Percentiles rank a stretch among this genome's conserved stretches.
These are phyloP conservation scores for Epichloe typhina DNA, from an alignment of 2,329 filamentous ascomycete genomes.

Conservation along the genomic window DNA sequence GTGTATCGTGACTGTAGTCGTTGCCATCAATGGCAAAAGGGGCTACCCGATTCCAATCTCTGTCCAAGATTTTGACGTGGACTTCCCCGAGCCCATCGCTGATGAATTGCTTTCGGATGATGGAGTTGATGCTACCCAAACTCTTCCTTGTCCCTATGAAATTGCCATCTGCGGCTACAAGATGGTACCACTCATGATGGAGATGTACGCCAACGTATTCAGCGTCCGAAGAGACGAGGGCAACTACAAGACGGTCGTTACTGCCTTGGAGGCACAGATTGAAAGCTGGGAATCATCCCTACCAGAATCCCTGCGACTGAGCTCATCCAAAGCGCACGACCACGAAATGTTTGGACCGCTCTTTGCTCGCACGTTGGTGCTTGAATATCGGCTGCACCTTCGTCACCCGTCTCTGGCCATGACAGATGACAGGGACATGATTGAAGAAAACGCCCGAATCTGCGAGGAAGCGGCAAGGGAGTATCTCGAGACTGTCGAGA, in stretches of 20 bases:
- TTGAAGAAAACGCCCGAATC: constrained; percentile 49
- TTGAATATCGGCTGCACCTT: constrained; percentile 47
- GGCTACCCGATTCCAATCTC: constrained; percentile 65
- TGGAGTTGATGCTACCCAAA: constrained; percentile 41
- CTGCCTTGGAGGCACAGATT: constrained; percentile 51
- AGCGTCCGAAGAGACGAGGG: constrained; percentile 48
- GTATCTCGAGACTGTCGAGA: constrained; percentile 46
- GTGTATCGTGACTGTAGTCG: constrained; percentile 51
- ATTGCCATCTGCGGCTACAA: constrained; percentile 54
- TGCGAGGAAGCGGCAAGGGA: constrained; percentile 53
- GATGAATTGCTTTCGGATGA: constrained; percentile 58
- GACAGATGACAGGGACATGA: constrained; percentile 38
- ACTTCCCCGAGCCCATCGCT: constrained; percentile 56
- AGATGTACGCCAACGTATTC: constrained; percentile 68
- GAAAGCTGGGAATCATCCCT: constrained; percentile 49
- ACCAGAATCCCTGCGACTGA: constrained; percentile 44
- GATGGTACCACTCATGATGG: constrained; percentile 52
- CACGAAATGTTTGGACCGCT: constrained; percentile 38
- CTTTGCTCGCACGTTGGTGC: constrained; percentile 37
- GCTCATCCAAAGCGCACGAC: constrained; percentile 25
- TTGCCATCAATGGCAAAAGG: constrained; percentile 61
- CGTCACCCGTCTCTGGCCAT: constrained; percentile 48
- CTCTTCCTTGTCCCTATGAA: constrained; percentile 51
- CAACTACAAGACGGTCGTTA: constrained; percentile 51
- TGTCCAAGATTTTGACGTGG: constrained; percentile 64